Conservation (phyloP, 306 rosid species). For the Senna tora region DNA sequence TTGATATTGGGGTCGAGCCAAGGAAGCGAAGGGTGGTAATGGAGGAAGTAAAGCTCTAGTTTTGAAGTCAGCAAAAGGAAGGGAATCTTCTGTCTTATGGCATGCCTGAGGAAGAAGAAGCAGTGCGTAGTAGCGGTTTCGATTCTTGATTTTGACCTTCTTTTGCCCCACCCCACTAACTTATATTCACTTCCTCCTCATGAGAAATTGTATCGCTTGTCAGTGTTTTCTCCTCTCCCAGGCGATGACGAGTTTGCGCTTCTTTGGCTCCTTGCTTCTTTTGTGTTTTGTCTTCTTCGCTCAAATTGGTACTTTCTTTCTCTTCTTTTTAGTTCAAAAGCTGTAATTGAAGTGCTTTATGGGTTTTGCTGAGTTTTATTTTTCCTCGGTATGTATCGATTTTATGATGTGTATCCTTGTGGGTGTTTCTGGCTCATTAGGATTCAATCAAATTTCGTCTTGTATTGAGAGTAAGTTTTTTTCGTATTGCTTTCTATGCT, state of each 20-base stretch:
- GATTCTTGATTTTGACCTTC: conserved; percentile 40
- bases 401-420: conserved; percentile 21
- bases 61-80: conserved; percentile 20
- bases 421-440: neutral
- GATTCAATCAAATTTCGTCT: neutral
- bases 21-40: conserved; percentile 18
- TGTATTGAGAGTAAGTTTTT: conserved; percentile 12
- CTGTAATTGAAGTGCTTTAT: neutral
- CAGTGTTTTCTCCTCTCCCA: conserved; percentile 35
- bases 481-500: neutral
- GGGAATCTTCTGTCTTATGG: conserved; percentile 63
- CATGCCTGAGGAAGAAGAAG: conserved; percentile 60
- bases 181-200: conserved; percentile 38
- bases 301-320: conserved; percentile 60
- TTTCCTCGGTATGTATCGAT: neutral
- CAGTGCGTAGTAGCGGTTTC: conserved; percentile 34
- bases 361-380: neutral
- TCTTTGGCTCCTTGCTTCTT: conserved; percentile 41
- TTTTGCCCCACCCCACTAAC: conserved; percentile 46
- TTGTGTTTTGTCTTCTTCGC: conserved; percentile 55
- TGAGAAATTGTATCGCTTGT: conserved; percentile 35
- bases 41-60: conserved; percentile 28
- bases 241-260: conserved; percentile 46
- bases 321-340: neutral
- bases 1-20: neutral